Base-by-base conservation (phyloP, 257 asterid species). In the Salvia miltiorrhiza region DNA sequence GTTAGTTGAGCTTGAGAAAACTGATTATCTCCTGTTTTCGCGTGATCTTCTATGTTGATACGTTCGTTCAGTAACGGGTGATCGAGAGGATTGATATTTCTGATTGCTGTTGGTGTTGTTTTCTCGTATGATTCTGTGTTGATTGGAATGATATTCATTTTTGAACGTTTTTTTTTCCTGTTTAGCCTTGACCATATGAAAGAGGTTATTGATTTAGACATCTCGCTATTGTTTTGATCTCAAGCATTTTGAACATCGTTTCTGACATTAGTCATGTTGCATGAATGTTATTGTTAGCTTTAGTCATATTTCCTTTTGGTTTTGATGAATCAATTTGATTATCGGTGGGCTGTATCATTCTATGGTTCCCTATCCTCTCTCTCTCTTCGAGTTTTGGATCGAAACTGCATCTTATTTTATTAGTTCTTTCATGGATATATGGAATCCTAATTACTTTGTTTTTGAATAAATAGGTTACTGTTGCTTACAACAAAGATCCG, bases 401-500 rank as follows among this genome's bases (percentile, higher is more conserved):
- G 23, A 44, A n/a, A 14, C 62, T 61, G 37, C 32, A 12, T 72
- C 28, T 23, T 7, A 1, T 33, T 63, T 67, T 33, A 21, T 16
- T 7, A 12, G 30, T 47, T 44, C 10, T 21, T 23, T 65, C 10
- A 13, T 21, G 58, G 64, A 45, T 37, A 43, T 28, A 65, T 35
- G 4, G n/a, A 40, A 0, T 64, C 23, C 30, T 43, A 39, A 21
- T 72, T 23, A 1, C 30, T 19, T 26, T 44, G 49, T 74, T 35
- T 52, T 63, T 58, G 41, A 17, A 64, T 44, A 4, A 41, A 61
- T 74, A 93, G 98, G 98, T 93, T 45, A 93, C 98, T 71, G 94
- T 93, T 65, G 98, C 96, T 9, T 90, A 85, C 71, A 90, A 90
- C 71, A 93, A 90, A 59, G 98, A 93, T 41, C 86, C 92, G 0